Evolutionary conservation across 1,284 basidiomycete genomes (phyloP).

Genomic region (Tremellales sp.): DNA sequence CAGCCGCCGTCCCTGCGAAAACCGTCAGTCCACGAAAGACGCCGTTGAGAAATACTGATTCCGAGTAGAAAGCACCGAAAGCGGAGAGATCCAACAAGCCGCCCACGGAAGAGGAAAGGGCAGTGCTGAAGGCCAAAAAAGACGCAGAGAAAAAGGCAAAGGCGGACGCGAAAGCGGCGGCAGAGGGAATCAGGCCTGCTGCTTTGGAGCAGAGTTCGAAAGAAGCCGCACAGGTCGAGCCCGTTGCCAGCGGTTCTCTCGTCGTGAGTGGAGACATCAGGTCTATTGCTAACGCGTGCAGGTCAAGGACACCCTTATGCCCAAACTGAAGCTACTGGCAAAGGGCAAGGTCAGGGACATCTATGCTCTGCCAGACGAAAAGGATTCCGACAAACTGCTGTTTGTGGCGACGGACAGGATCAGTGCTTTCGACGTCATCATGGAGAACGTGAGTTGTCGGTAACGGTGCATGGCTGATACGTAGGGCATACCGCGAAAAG

Average conservation of each 20-base stretch:
- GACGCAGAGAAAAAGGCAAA: conserved; percentile 45
- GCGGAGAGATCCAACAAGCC: conserved; percentile 25
- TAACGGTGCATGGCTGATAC: neutral
- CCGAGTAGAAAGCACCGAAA: conserved; percentile 14
- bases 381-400: conserved; percentile 61
- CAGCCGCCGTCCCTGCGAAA: conserved; percentile 21
- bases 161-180: conserved; percentile 34
- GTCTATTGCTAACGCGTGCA: conserved; percentile 6
- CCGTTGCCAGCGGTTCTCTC: neutral
- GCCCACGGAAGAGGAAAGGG: conserved; percentile 46
- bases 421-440: conserved; percentile 93
- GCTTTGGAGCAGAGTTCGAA: conserved; percentile 14
- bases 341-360: conserved; percentile 92
- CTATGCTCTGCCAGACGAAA: conserved; percentile 62
- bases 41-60: conserved; percentile 1
- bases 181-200: conserved; percentile 14
- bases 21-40: too few relatives aligned
- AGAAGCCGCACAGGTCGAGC: conserved; percentile 12
- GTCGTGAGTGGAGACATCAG: conserved; percentile 5
- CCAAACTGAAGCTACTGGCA: conserved; percentile 62
- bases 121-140: conserved; percentile 37
- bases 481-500: conserved; percentile 91
- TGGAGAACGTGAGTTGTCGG: conserved; percentile 68
- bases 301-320: conserved; percentile 48
- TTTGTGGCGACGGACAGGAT: conserved; percentile 96